Conservation (phyloP, 768 basidiomycete genomes). For the Favolaschia claudopus region DNA sequence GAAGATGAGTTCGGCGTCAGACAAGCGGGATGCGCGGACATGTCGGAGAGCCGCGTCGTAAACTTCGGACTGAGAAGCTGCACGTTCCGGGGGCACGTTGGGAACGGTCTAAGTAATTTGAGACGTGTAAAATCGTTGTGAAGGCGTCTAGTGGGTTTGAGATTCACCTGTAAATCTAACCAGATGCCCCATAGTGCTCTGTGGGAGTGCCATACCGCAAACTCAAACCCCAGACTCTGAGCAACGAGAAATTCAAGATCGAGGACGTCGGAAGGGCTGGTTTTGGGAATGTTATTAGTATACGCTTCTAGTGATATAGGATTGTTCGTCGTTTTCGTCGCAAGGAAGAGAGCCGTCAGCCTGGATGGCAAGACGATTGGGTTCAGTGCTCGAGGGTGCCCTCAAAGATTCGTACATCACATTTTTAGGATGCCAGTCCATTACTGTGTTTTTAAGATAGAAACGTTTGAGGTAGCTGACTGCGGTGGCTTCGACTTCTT, state of each 20-base stretch:
- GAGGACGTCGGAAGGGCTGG: conserved; percentile 83
- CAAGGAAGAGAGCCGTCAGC: conserved; percentile 94
- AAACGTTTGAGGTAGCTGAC: conserved; percentile 94
- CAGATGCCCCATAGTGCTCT: conserved; percentile 88
- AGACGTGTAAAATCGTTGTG: not conserved
- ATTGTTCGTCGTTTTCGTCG: conserved; percentile 97
- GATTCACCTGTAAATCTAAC: conserved; percentile 83
- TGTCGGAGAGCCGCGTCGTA: conserved; percentile 74
- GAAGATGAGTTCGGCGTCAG: conserved; percentile 91
- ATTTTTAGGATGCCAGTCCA: conserved; percentile 99
- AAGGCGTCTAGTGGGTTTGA: not conserved
- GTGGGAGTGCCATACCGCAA: conserved; percentile 92
- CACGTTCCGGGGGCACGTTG: conserved; percentile 53
- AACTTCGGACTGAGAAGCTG: conserved; percentile 46
- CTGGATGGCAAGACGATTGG: conserved; percentile 48
- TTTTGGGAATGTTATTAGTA: conserved; percentile 83
- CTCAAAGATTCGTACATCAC: conserved; percentile 76
- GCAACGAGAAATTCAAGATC: conserved; percentile 96
- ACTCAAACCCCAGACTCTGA: conserved; percentile 93
- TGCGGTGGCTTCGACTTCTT: conserved; percentile 93
- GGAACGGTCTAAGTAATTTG: conserved; percentile 59
- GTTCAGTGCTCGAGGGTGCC: not conserved
- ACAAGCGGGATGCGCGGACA: conserved; percentile 83
- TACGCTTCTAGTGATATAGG: conserved; percentile 89
- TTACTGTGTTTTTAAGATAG: conserved; percentile 96